These are phyloP conservation scores for Capillidium rhysosporum DNA, from an alignment of 371 early-diverging fungal species.

Conservation along the genomic window DNA sequence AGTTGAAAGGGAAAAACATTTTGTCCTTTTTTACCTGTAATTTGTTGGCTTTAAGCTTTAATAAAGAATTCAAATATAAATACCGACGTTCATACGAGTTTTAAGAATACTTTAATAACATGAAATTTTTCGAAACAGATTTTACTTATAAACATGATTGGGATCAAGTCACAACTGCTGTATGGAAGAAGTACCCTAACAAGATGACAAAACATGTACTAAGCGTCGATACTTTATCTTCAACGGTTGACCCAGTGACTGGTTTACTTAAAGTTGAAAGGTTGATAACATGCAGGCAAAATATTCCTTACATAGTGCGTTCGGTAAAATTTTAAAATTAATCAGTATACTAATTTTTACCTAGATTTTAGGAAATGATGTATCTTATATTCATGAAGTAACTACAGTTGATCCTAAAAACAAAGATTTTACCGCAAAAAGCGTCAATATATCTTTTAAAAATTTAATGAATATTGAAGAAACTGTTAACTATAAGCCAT, in stretches of 20 bases:
- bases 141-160: constrained; percentile 43
- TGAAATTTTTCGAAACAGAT: constrained; percentile 5
- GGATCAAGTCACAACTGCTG: constrained; percentile 70
- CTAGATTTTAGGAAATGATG: constrained; percentile 23
- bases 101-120: background rate
- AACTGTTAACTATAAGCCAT: constrained; percentile 45
- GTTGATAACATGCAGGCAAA: constrained; percentile 70
- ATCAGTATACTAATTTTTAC: background rate
- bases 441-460: constrained; percentile 49
- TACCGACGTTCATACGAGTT: no score
- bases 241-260: constrained; percentile 56
- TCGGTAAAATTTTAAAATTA: constrained; percentile 15
- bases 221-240: constrained; percentile 70
- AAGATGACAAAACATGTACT: constrained; percentile 75
- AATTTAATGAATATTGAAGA: constrained; percentile 67
- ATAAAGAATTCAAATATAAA: no score
- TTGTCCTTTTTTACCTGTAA: no score
- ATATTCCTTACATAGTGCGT: constrained; percentile 48
- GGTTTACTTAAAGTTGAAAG: constrained; percentile 78
- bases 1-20: no score
- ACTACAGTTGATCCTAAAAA: constrained; percentile 59
- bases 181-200: constrained; percentile 95
- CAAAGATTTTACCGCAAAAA: constrained; percentile 43
- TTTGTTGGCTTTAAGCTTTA: no score
- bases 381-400: constrained; percentile 71